Evolutionary conservation across 139 green algal species (phyloP), one percentile per base, ranked within the genome.

Genomic region (Tetraselmis striata): DNA sequence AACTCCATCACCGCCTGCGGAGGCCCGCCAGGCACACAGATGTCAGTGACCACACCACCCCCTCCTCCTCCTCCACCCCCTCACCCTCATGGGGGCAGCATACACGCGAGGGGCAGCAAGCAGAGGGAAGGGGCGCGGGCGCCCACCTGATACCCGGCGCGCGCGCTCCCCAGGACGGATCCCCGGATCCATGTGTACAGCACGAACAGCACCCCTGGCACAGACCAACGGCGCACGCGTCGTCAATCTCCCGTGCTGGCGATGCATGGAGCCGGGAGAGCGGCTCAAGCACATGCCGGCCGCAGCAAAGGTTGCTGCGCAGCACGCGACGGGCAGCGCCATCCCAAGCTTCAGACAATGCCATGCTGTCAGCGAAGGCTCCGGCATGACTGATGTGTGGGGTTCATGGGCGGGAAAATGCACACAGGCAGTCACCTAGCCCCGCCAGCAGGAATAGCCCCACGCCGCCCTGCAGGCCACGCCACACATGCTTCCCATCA

Each of bases 361-460:
- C 77, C 29, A 26, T 29, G 23, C 79, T 23, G 2, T 26, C 28
- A 1, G 29, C 32, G 25, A 75, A n/a, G 2, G n/a, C 28, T 80
- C 59, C n/a, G n/a, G n/a, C n/a, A n/a, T n/a, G n/a, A n/a, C n/a
- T n/a, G n/a, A 28, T 59, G 90, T 85, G 88, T 1, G 90, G 86
- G 67, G 92, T 94, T 23, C 85, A 85, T 59, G 95, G 85, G 0
- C 97, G 80, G 83, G 97, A 98, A 18, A 97, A 82, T 29, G 94
- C 95, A 27, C 96, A 88, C 2, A 90, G 88, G 30, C 94, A 94
- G 82, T 30, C 59, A 91, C 86, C 89, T 1, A 90, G 86, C 59
- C 93, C 95, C 22, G 86, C 86, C 59, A 95, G 85, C 0, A 97
- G 80, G 83, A 98, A 98, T 22, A 97, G 83, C 29, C 95, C 95